Evolutionary conservation across 495 filamentous ascomycete genomes (phyloP).

Genomic region (Parathielavia appendiculata): DNA sequence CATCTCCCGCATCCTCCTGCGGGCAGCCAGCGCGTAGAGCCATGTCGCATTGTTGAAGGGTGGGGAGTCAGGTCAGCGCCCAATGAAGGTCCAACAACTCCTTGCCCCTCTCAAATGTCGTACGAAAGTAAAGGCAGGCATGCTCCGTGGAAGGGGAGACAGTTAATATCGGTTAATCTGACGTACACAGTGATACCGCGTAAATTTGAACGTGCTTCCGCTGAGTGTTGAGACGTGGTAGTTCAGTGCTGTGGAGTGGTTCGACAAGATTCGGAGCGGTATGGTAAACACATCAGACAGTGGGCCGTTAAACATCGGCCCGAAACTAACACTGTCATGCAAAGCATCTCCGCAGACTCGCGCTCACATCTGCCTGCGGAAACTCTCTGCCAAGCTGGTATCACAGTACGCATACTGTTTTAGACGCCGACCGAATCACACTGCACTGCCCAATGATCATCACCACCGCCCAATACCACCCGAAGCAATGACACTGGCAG

Average conservation of each 20-base stretch:
- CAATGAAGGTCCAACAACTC: background rate
- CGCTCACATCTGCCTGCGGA: background rate
- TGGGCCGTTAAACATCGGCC: background rate
- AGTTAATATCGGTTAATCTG: background rate
- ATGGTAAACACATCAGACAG: slow-evolving; percentile 12
- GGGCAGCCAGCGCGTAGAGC: slow-evolving; percentile 15
- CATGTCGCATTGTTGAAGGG: background rate
- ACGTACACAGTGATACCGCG: slow-evolving; percentile 1
- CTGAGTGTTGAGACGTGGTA: background rate
- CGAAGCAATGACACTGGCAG: background rate
- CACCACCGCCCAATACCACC: slow-evolving; percentile 11
- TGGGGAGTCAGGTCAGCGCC: slow-evolving; percentile 1
- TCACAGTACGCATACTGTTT: slow-evolving; percentile 6
- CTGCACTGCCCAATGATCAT: slow-evolving; percentile 8
- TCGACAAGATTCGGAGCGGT: background rate
- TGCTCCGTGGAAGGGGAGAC: background rate
- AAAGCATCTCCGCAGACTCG: background rate
- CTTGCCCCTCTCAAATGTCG: background rate
- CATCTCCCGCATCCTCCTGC: slow-evolving; percentile 14
- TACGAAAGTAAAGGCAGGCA: background rate
- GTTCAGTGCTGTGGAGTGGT: no score
- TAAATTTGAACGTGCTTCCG: background rate
- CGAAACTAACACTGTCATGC: slow-evolving; percentile 3
- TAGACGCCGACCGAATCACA: slow-evolving; percentile 8
- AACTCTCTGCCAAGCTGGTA: background rate